These are phyloP conservation scores for Nigrospora oryzae DNA, from an alignment of 2,329 filamentous ascomycete genomes.

Conservation along the genomic window DNA sequence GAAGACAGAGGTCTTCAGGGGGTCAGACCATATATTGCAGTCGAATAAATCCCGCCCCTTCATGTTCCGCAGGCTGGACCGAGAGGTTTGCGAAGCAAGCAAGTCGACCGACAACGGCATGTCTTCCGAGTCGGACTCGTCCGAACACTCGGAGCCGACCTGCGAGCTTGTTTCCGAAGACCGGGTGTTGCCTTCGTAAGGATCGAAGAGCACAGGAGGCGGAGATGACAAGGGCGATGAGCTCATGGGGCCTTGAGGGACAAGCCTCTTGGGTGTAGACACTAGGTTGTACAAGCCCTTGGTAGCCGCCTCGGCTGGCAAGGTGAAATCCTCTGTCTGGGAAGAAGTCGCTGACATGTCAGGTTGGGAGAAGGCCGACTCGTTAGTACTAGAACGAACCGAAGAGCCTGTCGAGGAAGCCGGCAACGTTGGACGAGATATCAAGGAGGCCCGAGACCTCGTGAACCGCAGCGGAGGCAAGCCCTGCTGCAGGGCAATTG, in stretches of 20 bases:
- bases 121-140: constrained; percentile 35
- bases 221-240: constrained; percentile 52
- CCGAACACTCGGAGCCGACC: constrained; percentile 21
- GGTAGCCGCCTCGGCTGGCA: background rate
- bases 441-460: constrained; percentile 11
- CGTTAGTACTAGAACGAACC: constrained; percentile 11
- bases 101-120: constrained; percentile 30
- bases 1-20: constrained; percentile 59
- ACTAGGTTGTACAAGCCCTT: constrained; percentile 8
- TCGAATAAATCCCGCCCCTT: constrained; percentile 68
- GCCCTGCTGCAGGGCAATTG: background rate
- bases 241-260: constrained; percentile 18
- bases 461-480: constrained; percentile 11
- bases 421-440: constrained; percentile 11
- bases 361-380: constrained; percentile 14
- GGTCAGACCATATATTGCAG: constrained; percentile 60
- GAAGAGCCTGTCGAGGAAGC: constrained; percentile 14
- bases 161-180: constrained; percentile 30
- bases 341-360: constrained; percentile 14
- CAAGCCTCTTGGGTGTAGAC: constrained; percentile 13
- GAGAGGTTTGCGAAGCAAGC: constrained; percentile 28
- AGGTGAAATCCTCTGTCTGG: constrained; percentile 15
- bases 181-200: constrained; percentile 27
- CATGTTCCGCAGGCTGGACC: constrained; percentile 45
- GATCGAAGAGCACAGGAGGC: constrained; percentile 42